Conservation (phyloP, 257 asterid genomes). For the Solanum appendiculatum region DNA sequence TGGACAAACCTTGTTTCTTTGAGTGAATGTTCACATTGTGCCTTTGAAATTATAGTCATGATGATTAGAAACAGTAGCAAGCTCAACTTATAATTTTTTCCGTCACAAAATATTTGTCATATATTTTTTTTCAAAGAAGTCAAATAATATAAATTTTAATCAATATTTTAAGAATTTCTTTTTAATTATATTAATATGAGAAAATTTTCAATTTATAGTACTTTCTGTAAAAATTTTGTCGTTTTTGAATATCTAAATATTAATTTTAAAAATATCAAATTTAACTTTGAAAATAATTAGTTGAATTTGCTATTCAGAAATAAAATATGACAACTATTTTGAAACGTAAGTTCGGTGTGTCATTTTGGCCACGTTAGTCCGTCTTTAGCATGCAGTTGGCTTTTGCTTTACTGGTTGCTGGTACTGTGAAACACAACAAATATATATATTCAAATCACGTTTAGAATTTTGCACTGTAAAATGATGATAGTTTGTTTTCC, state of each 20-base stretch:
- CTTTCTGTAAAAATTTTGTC: accelerated
- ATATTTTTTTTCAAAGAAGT: too few relatives aligned
- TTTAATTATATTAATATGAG: too few relatives aligned
- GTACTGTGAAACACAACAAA: neutral
- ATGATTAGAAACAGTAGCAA: neutral
- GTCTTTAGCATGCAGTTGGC: neutral
- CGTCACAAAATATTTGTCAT: too few relatives aligned
- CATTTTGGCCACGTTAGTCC: neutral
- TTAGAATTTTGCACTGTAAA: neutral
- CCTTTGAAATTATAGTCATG: neutral
- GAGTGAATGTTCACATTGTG: neutral
- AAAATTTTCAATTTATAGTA: too few relatives aligned
- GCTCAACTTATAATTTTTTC: too few relatives aligned
- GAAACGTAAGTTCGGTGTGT: neutral
- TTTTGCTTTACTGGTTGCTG: neutral
- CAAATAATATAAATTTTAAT: too few relatives aligned
- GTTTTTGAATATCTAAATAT: too few relatives aligned
- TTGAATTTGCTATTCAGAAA: too few relatives aligned
- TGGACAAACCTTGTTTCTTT: neutral
- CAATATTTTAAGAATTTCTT: too few relatives aligned
- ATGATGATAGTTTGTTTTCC: neutral
- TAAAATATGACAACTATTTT: too few relatives aligned
- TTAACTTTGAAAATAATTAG: too few relatives aligned
- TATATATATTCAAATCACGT: neutral
- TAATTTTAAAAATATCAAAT: too few relatives aligned